phyloP scores from a whole-genome alignment of 176 grass and related monocot species.

The Thalia dealbata region DNA sequence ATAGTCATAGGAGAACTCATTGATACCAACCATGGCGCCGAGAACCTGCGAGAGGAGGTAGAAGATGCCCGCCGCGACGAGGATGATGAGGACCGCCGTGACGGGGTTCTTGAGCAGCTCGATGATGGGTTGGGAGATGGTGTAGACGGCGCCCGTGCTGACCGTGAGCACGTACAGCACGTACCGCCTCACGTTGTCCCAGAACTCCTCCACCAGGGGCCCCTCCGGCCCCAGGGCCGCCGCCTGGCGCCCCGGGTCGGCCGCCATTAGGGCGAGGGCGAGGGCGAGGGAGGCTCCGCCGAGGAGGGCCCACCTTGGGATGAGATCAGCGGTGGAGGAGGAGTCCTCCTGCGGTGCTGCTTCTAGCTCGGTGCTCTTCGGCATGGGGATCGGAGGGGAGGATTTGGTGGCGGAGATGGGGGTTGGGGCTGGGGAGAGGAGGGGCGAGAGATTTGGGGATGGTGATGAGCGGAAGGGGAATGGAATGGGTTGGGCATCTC shows the following conservation, averaged over 20 bases:
- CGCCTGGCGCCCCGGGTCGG: slow-evolving; percentile 20
- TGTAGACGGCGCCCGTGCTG: slow-evolving; percentile 74
- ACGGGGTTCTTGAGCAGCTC: slow-evolving; percentile 83
- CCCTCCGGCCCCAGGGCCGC: slow-evolving; percentile 71
- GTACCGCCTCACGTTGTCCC: slow-evolving; percentile 92
- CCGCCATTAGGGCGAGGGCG: slow-evolving; percentile 27
- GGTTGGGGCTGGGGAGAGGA: neutral
- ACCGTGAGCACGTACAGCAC: slow-evolving; percentile 63
- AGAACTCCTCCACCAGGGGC: slow-evolving; percentile 85
- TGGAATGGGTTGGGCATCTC: neutral
- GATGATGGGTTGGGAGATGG: slow-evolving; percentile 59
- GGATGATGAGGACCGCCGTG: slow-evolving; percentile 59
- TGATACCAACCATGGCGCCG: slow-evolving; percentile 90
- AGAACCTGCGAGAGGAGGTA: slow-evolving; percentile 66
- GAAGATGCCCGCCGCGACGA: slow-evolving; percentile 47
- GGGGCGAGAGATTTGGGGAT: neutral
- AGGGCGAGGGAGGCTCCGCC: slow-evolving; percentile 54
- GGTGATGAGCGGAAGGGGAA: neutral
- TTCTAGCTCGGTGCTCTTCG: neutral
- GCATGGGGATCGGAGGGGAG: neutral
- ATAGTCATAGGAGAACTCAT: slow-evolving; percentile 72
- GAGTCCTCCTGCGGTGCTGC: slow-evolving; percentile 17
- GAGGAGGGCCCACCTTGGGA: slow-evolving; percentile 57
- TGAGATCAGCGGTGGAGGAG: neutral
- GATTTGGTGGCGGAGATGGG: neutral